Conservation (phyloP, 768 basidiomycete genomes). For the Rubroboletus pulcherrimus region DNA sequence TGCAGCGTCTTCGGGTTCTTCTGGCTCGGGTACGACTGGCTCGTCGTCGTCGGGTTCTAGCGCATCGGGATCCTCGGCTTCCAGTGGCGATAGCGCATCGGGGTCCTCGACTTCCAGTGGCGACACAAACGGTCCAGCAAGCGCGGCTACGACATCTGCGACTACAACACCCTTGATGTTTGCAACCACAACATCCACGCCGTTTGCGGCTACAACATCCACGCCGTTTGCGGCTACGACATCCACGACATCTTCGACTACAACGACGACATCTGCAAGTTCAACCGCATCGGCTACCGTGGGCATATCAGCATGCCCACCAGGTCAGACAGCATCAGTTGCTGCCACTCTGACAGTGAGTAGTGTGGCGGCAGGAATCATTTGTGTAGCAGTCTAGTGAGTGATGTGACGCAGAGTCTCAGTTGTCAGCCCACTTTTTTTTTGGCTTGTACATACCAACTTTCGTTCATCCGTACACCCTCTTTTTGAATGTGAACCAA, state of each 20-base stretch:
- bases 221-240: neutral
- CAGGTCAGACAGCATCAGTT: constrained; percentile 11
- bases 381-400: constrained; percentile 15
- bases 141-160: neutral
- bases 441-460: constrained; percentile 17
- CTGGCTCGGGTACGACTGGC: neutral
- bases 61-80: neutral
- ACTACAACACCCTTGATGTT: too few species aligned
- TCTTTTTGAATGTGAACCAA: constrained; percentile 4
- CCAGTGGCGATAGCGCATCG: neutral
- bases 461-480: constrained; percentile 6
- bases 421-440: neutral
- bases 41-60: neutral
- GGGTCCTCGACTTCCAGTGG: neutral
- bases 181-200: too few species aligned
- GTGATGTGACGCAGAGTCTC: neutral
- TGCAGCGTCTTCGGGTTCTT: neutral
- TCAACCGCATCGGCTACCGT: neutral
- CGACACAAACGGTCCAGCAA: neutral
- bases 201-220: neutral
- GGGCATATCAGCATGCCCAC: constrained; percentile 4
- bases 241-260: neutral
- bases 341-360: neutral
- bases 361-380: neutral
- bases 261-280: constrained; percentile 1